Base-by-base conservation (phyloP, 768 basidiomycete genomes). In the Cystobasidium tubakii region DNA sequence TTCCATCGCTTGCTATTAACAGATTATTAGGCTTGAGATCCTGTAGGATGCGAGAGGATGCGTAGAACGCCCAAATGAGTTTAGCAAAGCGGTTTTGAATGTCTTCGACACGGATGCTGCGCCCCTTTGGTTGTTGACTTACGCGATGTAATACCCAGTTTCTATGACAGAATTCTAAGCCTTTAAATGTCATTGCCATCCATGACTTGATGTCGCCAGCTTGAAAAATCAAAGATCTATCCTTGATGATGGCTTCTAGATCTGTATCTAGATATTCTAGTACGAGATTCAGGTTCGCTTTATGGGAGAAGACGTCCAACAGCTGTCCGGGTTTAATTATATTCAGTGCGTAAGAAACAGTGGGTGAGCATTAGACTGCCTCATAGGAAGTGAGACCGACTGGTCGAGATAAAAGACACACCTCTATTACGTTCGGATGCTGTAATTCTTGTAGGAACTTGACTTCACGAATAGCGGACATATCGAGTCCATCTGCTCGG, bases 21-120 rank as follows among this genome's bases (percentile, higher is more conserved):
- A 99, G 85, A 82, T 99, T 99, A 83, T 99, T 99, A 7, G 96
- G 96, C 81, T 99, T 99, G 76, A 99, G 82, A 84, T 99, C 96
- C 95, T 98, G 78, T 44, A 12, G 12, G 54, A 31, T 71, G 13
- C 34, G 44, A 44, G 12, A 39, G 43, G 29, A 54, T n/a, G 21
- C 7, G 21, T 6, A 6, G 39, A 39, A 39, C 15, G n/a, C n/a
- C n/a, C n/a, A n/a, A n/a, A n/a, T n/a, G n/a, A n/a, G n/a, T n/a
- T n/a, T n/a, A n/a, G n/a, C n/a, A n/a, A n/a, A n/a, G n/a, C n/a
- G n/a, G n/a, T n/a, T n/a, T n/a, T n/a, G n/a, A n/a, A n/a, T n/a
- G n/a, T n/a, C n/a, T n/a, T n/a, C n/a, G n/a, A n/a, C n/a, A n/a
- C n/a, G n/a, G n/a, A n/a, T n/a, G n/a, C n/a, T 39, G 39, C 39